Percentiles rank a stretch among this genome's conserved stretches.
phyloP scores from a whole-genome alignment of 768 basidiomycete species.

The Mrakia frigida region DNA sequence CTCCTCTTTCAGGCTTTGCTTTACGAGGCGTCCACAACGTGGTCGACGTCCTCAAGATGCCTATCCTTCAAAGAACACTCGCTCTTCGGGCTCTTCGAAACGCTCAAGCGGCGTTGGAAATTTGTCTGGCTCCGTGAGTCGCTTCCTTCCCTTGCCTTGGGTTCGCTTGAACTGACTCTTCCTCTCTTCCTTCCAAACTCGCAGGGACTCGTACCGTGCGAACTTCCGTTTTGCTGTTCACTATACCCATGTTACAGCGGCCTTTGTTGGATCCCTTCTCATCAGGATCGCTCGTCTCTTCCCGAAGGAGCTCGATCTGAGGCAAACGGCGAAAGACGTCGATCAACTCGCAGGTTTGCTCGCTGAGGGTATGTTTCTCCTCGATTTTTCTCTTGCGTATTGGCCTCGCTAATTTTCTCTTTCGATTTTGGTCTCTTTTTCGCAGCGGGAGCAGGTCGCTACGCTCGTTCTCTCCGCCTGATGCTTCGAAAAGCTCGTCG shows the following conservation, averaged over 20 bases:
- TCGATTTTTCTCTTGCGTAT: no score
- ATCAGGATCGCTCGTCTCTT: conserved; percentile 80
- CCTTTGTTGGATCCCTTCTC: conserved; percentile 85
- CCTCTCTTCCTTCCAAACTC: not conserved
- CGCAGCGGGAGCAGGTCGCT: conserved; percentile 86
- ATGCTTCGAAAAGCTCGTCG: conserved; percentile 63
- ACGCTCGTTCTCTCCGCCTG: conserved; percentile 79
- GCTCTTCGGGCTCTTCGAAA: conserved; percentile 77
- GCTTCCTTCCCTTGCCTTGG: not conserved
- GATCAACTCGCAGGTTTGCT: conserved; percentile 70
- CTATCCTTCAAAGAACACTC: conserved; percentile 65
- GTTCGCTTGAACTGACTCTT: no score
- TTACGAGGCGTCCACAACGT: conserved; percentile 61
- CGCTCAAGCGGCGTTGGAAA: conserved; percentile 73
- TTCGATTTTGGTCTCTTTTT: conserved; percentile 8
- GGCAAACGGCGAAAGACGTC: conserved; percentile 67
- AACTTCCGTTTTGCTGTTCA: conserved; percentile 11
- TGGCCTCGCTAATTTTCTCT: not conserved
- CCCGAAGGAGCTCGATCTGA: conserved; percentile 74
- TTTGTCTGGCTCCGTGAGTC: conserved; percentile 56
- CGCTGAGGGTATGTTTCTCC: conserved; percentile 61
- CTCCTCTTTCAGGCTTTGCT: conserved; percentile 29
- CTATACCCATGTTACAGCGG: conserved; percentile 61
- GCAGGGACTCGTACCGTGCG: conserved; percentile 8
- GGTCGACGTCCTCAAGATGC: conserved; percentile 80